Evolutionary conservation across 2,329 filamentous ascomycete genomes (phyloP).

Genomic region (Parafenestella ontariensis): DNA sequence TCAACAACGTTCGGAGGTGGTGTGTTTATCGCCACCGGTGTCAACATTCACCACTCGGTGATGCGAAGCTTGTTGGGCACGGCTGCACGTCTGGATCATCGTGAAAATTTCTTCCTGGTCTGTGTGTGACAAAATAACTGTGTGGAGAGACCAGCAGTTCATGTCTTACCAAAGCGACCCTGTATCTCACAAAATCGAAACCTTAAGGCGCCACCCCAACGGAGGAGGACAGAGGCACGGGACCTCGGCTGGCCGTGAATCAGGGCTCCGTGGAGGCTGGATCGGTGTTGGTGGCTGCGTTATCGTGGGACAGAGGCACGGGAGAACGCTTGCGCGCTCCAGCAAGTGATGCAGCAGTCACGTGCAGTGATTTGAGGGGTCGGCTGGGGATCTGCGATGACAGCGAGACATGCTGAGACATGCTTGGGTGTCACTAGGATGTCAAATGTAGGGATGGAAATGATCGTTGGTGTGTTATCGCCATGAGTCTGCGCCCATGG

Average conservation of each 20-base stretch:
- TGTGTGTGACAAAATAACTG: slow-evolving; percentile 16
- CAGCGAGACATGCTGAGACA: slow-evolving; percentile 21
- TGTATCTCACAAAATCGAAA: slow-evolving; percentile 9
- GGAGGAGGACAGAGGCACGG: slow-evolving; percentile 4
- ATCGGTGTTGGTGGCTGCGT: slow-evolving; percentile 10
- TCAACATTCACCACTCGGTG: background rate
- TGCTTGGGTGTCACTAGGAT: slow-evolving; percentile 17
- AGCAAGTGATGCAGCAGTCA: slow-evolving; percentile 3
- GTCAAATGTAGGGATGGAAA: slow-evolving; percentile 5
- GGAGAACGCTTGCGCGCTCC: background rate
- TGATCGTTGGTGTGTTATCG: slow-evolving; percentile 13
- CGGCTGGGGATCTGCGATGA: slow-evolving; percentile 12
- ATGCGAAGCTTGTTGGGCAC: slow-evolving; percentile 5
- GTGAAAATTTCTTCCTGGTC: slow-evolving; percentile 34
- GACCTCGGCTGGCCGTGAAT: slow-evolving; percentile 17
- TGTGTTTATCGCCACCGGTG: slow-evolving; percentile 20
- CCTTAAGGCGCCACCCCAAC: slow-evolving; percentile 17
- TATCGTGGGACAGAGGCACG: slow-evolving; percentile 10
- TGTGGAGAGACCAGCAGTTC: slow-evolving; percentile 19
- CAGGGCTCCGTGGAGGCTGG: slow-evolving; percentile 1
- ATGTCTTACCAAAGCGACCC: slow-evolving; percentile 13
- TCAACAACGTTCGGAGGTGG: slow-evolving; percentile 19
- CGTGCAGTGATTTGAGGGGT: slow-evolving; percentile 15
- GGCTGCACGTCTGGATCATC: slow-evolving; percentile 25
- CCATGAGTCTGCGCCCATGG: slow-evolving; percentile 26